Percentiles rank a stretch among this genome's conserved stretches.
Conservation (phyloP, 2,329 filamentous ascomycete species). For the Rhinocladiella mackenziei region DNA sequence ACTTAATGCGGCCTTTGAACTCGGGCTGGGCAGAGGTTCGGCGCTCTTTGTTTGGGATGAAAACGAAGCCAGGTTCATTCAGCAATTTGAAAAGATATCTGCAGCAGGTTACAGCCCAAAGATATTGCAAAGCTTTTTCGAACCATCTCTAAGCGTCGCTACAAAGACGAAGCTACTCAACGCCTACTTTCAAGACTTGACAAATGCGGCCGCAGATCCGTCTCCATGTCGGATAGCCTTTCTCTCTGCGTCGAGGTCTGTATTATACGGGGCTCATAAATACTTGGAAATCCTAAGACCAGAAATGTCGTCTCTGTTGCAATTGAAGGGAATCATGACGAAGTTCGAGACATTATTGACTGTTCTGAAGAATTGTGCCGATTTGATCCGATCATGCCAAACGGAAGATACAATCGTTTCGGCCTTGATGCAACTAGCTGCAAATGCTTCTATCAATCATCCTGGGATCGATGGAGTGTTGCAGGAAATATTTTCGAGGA, state of each 20-base stretch:
- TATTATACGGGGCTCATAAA: constrained; percentile 11
- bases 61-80: constrained; percentile 36
- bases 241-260: constrained; percentile 8
- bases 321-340: constrained; percentile 9
- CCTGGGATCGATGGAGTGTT: constrained; percentile 8
- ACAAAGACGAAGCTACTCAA: constrained; percentile 5
- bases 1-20: constrained; percentile 38
- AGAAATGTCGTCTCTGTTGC: constrained; percentile 12
- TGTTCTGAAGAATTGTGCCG: constrained; percentile 6
- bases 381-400: not conserved
- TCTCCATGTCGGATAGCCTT: constrained; percentile 12
- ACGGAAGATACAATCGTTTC: constrained; percentile 10
- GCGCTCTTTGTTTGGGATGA: constrained; percentile 42
- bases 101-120: constrained; percentile 42
- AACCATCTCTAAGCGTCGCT: constrained; percentile 11
- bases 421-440: constrained; percentile 8
- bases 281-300: constrained; percentile 6
- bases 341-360: constrained; percentile 7
- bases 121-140: constrained; percentile 12
- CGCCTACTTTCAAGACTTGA: constrained; percentile 3
- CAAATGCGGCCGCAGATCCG: not conserved
- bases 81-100: constrained; percentile 42
- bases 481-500: constrained; percentile 9
- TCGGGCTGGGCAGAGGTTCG: constrained; percentile 45
- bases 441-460: constrained; percentile 8